These are phyloP conservation scores for Candida tunisiensis DNA, from an alignment of 1,139 yeast species.

Conservation along the genomic window DNA sequence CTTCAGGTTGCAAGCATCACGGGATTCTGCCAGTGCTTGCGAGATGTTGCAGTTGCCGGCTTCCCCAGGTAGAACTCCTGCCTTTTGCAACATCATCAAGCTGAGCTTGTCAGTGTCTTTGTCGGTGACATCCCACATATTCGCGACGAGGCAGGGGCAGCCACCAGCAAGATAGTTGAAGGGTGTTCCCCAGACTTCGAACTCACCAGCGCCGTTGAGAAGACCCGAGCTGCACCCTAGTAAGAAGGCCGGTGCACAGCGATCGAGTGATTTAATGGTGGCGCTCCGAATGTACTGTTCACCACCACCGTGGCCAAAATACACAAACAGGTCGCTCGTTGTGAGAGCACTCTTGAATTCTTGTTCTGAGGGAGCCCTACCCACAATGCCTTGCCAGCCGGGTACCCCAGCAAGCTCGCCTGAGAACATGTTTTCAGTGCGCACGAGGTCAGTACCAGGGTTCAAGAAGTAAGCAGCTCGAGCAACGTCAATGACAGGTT, in stretches of 20 bases:
- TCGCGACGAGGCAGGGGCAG: slow-evolving; percentile 67
- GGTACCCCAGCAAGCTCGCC: slow-evolving; percentile 22
- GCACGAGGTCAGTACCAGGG: slow-evolving; percentile 59
- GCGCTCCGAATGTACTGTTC: slow-evolving; percentile 55
- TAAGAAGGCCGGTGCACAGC: slow-evolving; percentile 54
- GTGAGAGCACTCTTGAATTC: slow-evolving; percentile 26
- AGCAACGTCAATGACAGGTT: slow-evolving; percentile 7
- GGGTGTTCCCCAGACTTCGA: slow-evolving; percentile 66
- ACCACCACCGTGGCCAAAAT: slow-evolving; percentile 91
- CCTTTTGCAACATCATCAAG: slow-evolving; percentile 33
- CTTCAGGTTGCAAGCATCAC: slow-evolving; percentile 44
- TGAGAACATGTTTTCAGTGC: slow-evolving; percentile 49
- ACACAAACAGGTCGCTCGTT: slow-evolving; percentile 38
- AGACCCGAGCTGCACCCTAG: slow-evolving; percentile 85
- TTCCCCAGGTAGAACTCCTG: slow-evolving; percentile 31
- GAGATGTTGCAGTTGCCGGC: slow-evolving; percentile 17
- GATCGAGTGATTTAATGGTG: slow-evolving; percentile 25
- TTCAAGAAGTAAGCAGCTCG: slow-evolving; percentile 46
- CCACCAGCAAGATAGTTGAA: slow-evolving; percentile 62
- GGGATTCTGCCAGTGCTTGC: slow-evolving; percentile 36
- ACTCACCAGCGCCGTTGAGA: slow-evolving; percentile 38
- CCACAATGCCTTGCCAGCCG: slow-evolving; percentile 38
- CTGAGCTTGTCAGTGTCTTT: slow-evolving; percentile 79
- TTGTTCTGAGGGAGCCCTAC: slow-evolving; percentile 38
- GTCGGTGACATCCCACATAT: slow-evolving; percentile 93